Percentiles rank a stretch among this genome's conserved stretches.
These are phyloP conservation scores for Fusarium brachygibbosum DNA, from an alignment of 2,329 filamentous ascomycete species.

Conservation along the genomic window DNA sequence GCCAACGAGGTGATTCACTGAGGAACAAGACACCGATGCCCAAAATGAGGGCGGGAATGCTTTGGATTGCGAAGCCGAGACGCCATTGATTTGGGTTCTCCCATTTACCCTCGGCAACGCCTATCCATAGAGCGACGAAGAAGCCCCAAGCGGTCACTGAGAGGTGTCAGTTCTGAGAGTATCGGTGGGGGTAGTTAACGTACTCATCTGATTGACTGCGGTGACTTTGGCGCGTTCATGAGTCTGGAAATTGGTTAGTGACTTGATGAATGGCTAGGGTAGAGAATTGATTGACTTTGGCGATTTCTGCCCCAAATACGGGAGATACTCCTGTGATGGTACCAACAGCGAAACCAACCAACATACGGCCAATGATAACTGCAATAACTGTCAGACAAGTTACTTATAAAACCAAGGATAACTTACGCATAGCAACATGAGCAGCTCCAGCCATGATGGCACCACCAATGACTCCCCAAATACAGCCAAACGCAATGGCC, in stretches of 20 bases:
- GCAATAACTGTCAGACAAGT: accelerated
- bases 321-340: conserved; percentile 59
- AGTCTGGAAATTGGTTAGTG: conserved; percentile 40
- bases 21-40: conserved; percentile 55
- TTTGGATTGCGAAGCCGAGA: conserved; percentile 55
- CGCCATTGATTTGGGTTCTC: conserved; percentile 56
- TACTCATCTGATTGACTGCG: conserved; percentile 59
- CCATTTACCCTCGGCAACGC: conserved; percentile 57
- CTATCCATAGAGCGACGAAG: conserved; percentile 57
- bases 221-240: conserved; percentile 57
- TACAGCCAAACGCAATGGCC: conserved; percentile 58
- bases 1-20: conserved; percentile 55
- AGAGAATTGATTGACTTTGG: conserved; percentile 48
- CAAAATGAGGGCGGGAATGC: conserved; percentile 53
- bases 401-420: accelerated
- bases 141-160: conserved; percentile 58
- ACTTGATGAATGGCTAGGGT: accelerated
- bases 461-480: conserved; percentile 56
- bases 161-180: background rate
- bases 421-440: conserved; percentile 58
- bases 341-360: conserved; percentile 57
- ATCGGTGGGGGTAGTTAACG: background rate
- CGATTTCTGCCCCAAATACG: conserved; percentile 58
- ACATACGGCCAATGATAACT: conserved; percentile 57
- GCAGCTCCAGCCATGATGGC: conserved; percentile 58